phyloP scores from a whole-genome alignment of 1,284 basidiomycete genomes.

The Bjerkandera adusta region DNA sequence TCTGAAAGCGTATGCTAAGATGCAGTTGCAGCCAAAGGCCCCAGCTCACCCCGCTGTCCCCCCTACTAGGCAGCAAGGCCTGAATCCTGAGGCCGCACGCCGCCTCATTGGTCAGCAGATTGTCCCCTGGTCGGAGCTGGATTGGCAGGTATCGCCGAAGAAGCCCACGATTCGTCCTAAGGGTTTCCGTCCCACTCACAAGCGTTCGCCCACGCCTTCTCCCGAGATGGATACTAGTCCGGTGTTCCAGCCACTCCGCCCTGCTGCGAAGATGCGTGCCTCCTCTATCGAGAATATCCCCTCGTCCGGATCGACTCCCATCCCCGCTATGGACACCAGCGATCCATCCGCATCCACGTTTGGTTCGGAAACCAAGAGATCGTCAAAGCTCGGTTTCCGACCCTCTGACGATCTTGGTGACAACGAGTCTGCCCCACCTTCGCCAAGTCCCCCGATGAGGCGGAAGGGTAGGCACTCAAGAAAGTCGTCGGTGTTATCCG shows the following conservation, averaged over 20 bases:
- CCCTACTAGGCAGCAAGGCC: slow-evolving; percentile 15
- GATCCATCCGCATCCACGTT: slow-evolving; percentile 40
- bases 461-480: slow-evolving; percentile 30
- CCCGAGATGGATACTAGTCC: slow-evolving; percentile 47
- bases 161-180: slow-evolving; percentile 27
- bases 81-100: slow-evolving; percentile 16
- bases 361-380: slow-evolving; percentile 34
- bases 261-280: slow-evolving; percentile 35
- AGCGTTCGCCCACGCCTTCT: slow-evolving; percentile 51
- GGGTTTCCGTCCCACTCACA: slow-evolving; percentile 40
- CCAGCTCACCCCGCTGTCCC: slow-evolving; percentile 17
- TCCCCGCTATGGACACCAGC: slow-evolving; percentile 7
- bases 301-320: slow-evolving; percentile 15
- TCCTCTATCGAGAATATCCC: slow-evolving; percentile 17
- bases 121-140: slow-evolving; percentile 56
- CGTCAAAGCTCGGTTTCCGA: slow-evolving; percentile 30
- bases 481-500: slow-evolving; percentile 36
- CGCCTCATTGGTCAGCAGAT: slow-evolving; percentile 55
- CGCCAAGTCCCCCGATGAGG: slow-evolving; percentile 44
- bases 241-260: slow-evolving; percentile 58
- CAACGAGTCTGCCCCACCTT: slow-evolving; percentile 27
- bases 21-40: slow-evolving; percentile 25
- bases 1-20: slow-evolving; percentile 58
- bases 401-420: slow-evolving; percentile 18
- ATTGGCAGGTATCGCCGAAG: slow-evolving; percentile 47